phyloP scores from a whole-genome alignment of 2,329 filamentous ascomycete species.

The Cytospora chrysosperma region DNA sequence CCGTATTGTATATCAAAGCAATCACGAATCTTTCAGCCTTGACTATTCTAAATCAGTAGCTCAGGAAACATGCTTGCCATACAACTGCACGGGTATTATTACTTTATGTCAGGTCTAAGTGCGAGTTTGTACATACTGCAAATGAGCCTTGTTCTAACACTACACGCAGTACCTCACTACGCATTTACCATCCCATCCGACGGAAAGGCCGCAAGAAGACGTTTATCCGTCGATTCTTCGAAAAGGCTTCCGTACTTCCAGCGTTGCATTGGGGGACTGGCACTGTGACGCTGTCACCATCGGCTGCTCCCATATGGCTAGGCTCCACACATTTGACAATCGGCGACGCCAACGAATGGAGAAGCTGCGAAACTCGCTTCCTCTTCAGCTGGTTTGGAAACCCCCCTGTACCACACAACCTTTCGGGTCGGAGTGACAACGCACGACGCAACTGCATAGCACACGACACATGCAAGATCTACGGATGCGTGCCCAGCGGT shows the following conservation, averaged over 20 bases:
- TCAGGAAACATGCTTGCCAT: too few species aligned
- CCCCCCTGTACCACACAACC: constrained; percentile 1
- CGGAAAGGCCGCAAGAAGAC: not conserved
- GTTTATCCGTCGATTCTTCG: not conserved
- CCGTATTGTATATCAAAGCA: too few species aligned
- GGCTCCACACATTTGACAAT: constrained; percentile 24
- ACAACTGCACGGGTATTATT: too few species aligned
- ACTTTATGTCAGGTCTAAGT: too few species aligned
- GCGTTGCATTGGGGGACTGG: constrained; percentile 11
- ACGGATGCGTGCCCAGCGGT: not conserved
- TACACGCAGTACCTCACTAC: too few species aligned
- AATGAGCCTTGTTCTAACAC: too few species aligned
- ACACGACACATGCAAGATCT: constrained; percentile 4
- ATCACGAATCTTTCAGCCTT: too few species aligned
- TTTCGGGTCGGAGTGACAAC: not conserved
- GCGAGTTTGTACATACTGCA: too few species aligned
- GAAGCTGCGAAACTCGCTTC: constrained; percentile 41
- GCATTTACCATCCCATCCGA: too few species aligned
- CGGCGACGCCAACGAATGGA: constrained; percentile 9
- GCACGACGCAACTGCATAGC: not conserved
- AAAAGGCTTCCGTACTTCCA: not conserved
- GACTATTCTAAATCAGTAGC: too few species aligned
- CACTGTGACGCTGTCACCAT: constrained; percentile 7
- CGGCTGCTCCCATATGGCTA: constrained; percentile 20
- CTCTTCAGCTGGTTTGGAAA: constrained; percentile 37